phyloP scores from a whole-genome alignment of 352 stramenopile genomes.

The Poterioochromonas sp. region DNA sequence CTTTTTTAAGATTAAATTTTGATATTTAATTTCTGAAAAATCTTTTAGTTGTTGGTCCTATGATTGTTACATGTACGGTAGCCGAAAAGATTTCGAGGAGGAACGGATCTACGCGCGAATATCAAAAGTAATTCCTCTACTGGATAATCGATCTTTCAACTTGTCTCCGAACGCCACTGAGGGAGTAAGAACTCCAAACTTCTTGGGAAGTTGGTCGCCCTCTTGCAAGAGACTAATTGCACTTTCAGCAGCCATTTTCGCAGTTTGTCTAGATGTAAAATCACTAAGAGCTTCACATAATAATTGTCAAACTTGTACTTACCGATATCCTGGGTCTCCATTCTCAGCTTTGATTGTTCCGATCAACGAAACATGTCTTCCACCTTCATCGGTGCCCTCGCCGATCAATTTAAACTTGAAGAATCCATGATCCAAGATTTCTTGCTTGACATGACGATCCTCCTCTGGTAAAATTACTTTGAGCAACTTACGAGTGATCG shows the following conservation, averaged over 20 bases:
- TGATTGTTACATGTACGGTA: no score
- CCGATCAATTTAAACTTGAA: neutral
- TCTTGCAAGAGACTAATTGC: neutral
- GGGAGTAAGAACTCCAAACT: constrained; percentile 25
- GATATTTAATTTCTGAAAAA: neutral
- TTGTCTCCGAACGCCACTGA: neutral
- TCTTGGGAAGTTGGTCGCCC: neutral
- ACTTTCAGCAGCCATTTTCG: constrained; percentile 17
- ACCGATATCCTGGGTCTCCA: constrained; percentile 29
- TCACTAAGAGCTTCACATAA: neutral
- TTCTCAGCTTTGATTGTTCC: neutral
- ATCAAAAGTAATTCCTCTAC: neutral
- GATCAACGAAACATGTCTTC: neutral
- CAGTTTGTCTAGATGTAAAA: constrained; percentile 21
- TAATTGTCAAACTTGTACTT: neutral
- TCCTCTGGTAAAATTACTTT: neutral
- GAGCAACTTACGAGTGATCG: neutral
- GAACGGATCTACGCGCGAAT: neutral
- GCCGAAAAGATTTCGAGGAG: no score
- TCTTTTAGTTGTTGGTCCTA: no score
- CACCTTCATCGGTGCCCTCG: neutral
- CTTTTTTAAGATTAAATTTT: neutral
- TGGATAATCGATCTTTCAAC: neutral
- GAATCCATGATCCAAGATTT: constrained; percentile 15
- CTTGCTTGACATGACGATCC: neutral